Evolutionary conservation across 305 asterid genomes (phyloP).

Genomic region (Solanum hybrid): DNA sequence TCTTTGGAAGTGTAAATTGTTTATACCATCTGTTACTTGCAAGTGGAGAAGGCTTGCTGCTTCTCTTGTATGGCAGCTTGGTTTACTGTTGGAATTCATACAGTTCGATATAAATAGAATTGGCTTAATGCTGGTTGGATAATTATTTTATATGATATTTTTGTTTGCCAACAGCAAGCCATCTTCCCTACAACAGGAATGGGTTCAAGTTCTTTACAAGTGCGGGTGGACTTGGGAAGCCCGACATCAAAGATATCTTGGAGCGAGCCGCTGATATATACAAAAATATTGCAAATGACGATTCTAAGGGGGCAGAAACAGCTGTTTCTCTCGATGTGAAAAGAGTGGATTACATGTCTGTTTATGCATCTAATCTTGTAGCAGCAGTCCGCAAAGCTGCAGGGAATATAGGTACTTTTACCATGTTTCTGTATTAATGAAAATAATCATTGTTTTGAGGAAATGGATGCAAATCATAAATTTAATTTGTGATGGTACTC

Average conservation of each 20-base stretch:
- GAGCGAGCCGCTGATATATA: constrained; percentile 70
- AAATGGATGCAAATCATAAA: not conserved
- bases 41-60: not conserved
- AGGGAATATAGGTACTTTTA: constrained; percentile 47
- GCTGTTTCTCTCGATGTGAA: constrained; percentile 42
- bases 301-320: constrained; percentile 31
- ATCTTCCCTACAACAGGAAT: constrained; percentile 94
- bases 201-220: constrained; percentile 91
- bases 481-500: not conserved
- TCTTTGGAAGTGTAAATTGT: not conserved
- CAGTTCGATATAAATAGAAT: not conserved
- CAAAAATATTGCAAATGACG: constrained; percentile 48
- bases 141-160: constrained; percentile 7
- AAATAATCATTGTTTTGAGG: not conserved
- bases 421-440: not conserved
- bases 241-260: constrained; percentile 86
- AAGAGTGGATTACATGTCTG: constrained; percentile 78
- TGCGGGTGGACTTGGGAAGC: constrained; percentile 92
- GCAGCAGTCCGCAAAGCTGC: constrained; percentile 91
- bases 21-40: not conserved
- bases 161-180: constrained; percentile 71
- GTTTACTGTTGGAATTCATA: not conserved
- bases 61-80: not conserved
- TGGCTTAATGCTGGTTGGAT: constrained; percentile 1
- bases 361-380: constrained; percentile 85